Conservation (phyloP, 345 rosid genomes). For the Bruguiera gymnorhiza region DNA sequence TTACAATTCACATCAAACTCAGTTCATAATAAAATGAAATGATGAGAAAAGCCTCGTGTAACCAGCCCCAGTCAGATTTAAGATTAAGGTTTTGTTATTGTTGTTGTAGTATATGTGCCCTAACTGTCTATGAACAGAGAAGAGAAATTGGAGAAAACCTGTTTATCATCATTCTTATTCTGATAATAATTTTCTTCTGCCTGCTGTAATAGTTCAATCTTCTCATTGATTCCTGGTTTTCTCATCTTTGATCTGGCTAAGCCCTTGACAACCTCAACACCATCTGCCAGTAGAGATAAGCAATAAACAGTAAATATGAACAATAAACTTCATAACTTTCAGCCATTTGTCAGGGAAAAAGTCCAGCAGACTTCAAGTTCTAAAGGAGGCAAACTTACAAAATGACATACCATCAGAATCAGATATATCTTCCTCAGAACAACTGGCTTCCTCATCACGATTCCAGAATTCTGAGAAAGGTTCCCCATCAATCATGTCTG, state of each 20-base stretch:
- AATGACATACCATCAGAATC: conserved; percentile 65
- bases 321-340: background rate
- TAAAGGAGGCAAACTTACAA: background rate
- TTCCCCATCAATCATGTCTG: conserved; percentile 37
- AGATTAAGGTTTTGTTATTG: too few relatives aligned
- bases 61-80: too few relatives aligned
- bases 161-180: conserved; percentile 42
- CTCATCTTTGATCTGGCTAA: conserved; percentile 42
- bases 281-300: conserved; percentile 46
- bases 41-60: too few relatives aligned
- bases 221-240: conserved; percentile 54
- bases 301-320: conserved; percentile 10
- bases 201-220: conserved; percentile 57
- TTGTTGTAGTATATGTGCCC: too few relatives aligned
- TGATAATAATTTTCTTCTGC: conserved; percentile 69
- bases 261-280: conserved; percentile 37
- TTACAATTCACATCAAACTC: too few relatives aligned
- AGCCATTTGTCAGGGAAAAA: background rate
- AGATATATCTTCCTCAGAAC: conserved; percentile 87
- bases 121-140: too few relatives aligned
- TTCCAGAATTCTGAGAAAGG: conserved; percentile 88
- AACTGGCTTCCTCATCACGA: conserved; percentile 66
- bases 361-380: background rate
- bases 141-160: conserved; percentile 35
- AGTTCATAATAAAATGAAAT: too few relatives aligned